Percentiles rank a stretch among this genome's conserved stretches.
These are phyloP conservation scores for Boletus rubescentipes DNA, from an alignment of 768 basidiomycete genomes.

Conservation along the genomic window DNA sequence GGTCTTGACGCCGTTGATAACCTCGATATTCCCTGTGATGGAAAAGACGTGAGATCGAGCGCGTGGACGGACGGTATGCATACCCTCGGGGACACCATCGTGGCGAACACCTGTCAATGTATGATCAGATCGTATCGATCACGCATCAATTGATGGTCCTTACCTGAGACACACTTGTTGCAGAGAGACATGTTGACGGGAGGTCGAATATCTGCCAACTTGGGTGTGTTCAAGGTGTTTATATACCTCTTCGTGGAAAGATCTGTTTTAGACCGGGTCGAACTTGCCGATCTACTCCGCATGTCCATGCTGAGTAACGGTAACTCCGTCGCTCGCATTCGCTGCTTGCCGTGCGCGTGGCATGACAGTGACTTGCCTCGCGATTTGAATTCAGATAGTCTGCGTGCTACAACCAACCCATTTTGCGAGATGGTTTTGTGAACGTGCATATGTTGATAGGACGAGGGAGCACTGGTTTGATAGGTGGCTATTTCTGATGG, in stretches of 20 bases:
- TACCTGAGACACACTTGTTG: slow-evolving; percentile 56
- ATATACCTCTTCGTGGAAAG: slow-evolving; percentile 8
- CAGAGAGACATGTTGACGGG: slow-evolving; percentile 48
- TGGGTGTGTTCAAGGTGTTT: slow-evolving; percentile 2
- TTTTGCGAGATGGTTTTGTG: not conserved
- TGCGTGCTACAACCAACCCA: not conserved
- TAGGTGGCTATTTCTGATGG: not conserved
- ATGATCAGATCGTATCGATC: slow-evolving; percentile 3
- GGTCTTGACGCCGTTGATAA: slow-evolving; percentile 45
- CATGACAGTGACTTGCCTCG: not conserved
- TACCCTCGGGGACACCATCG: slow-evolving; percentile 49
- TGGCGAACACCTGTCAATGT: slow-evolving; percentile 42
- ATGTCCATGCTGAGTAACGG: not conserved
- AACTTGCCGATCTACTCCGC: not conserved
- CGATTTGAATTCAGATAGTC: not conserved
- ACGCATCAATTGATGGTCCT: not conserved
- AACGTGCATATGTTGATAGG: not conserved
- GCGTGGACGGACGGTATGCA: not conserved
- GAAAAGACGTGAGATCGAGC: not conserved
- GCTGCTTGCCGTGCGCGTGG: not conserved
- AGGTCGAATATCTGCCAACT: not conserved
- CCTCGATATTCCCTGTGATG: slow-evolving; percentile 40
- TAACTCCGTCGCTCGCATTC: not conserved
- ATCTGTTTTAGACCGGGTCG: not conserved
- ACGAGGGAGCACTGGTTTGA: not conserved